A percentile compares a stretch with the other conserved stretches of the same genome.
These are phyloP conservation scores for Phaeosphaeria sp. DNA, from an alignment of 2,329 filamentous ascomycete genomes.

Conservation along the genomic window DNA sequence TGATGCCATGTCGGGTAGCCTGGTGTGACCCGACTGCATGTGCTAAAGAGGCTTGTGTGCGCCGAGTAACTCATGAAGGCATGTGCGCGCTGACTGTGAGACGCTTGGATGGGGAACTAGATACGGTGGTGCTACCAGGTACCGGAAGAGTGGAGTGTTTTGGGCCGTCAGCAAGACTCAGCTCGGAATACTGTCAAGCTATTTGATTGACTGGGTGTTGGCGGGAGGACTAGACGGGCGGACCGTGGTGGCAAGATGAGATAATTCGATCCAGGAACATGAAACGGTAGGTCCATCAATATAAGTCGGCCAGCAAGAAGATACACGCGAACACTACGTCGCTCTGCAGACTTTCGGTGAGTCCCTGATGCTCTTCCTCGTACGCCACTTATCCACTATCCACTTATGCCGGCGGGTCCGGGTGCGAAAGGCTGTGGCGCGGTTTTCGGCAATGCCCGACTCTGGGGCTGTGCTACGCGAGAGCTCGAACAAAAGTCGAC, in stretches of 20 bases:
- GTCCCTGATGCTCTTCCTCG: conserved; percentile 25
- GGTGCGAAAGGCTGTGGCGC: conserved; percentile 30
- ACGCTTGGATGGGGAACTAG: conserved; percentile 22
- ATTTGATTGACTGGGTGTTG: conserved; percentile 27
- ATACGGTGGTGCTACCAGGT: conserved; percentile 25
- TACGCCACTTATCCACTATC: conserved; percentile 25
- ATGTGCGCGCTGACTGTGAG: conserved; percentile 38
- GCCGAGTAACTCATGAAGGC: conserved; percentile 50
- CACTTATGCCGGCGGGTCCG: conserved; percentile 34
- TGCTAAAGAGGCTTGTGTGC: conserved; percentile 42
- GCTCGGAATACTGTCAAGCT: conserved; percentile 36
- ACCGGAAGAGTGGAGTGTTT: conserved; percentile 23
- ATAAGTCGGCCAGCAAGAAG: conserved; percentile 37
- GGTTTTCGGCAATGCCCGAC: conserved; percentile 37
- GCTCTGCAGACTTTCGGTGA: conserved; percentile 40
- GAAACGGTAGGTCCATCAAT: conserved; percentile 34
- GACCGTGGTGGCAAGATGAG: conserved; percentile 41
- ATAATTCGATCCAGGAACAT: conserved; percentile 33
- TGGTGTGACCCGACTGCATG: conserved; percentile 45
- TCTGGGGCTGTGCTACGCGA: conserved; percentile 41
- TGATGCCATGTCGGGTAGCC: conserved; percentile 48
- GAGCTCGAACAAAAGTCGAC: conserved; percentile 28
- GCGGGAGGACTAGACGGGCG: conserved; percentile 35
- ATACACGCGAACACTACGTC: conserved; percentile 32
- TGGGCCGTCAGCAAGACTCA: conserved; percentile 43